Evolutionary conservation across 176 grass and related monocot genomes (phyloP).

Genomic region (Coix lacrymajobi): DNA sequence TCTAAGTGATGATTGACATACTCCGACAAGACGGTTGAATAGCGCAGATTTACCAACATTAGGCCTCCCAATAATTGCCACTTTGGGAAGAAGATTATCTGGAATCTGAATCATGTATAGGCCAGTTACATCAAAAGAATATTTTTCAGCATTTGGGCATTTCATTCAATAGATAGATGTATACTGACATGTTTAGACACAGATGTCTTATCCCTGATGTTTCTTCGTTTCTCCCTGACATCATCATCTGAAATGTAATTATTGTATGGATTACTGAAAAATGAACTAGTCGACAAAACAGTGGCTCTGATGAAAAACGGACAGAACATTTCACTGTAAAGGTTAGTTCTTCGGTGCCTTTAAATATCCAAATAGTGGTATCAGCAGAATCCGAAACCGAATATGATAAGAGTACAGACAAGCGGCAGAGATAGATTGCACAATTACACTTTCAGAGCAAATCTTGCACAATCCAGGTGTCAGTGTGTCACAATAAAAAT

Average conservation of each 20-base stretch:
- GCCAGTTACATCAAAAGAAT: neutral
- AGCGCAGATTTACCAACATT: constrained; percentile 96
- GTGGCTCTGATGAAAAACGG: neutral
- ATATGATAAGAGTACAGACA: neutral
- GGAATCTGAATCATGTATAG: constrained; percentile 51
- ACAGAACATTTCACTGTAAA: neutral
- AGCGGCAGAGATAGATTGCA: neutral
- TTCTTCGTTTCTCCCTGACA: constrained; percentile 42
- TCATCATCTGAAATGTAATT: constrained; percentile 66
- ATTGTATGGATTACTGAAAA: neutral
- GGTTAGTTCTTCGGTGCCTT: neutral
- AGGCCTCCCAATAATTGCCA: constrained; percentile 85
- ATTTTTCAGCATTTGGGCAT: neutral
- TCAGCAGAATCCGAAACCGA: neutral
- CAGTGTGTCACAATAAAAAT: neutral
- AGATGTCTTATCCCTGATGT: constrained; percentile 40
- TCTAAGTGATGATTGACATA: constrained; percentile 13
- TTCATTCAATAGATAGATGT: neutral
- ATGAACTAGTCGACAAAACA: neutral
- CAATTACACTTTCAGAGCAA: neutral
- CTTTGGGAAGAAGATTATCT: constrained; percentile 76
- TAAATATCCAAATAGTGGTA: neutral
- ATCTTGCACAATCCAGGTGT: neutral
- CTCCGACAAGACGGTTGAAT: constrained; percentile 93
- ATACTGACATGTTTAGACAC: constrained; percentile 69